Evolutionary conservation across 805 yeast species (phyloP), one percentile per base, ranked within the genome.

Genomic region (Starmerella kuoi): DNA sequence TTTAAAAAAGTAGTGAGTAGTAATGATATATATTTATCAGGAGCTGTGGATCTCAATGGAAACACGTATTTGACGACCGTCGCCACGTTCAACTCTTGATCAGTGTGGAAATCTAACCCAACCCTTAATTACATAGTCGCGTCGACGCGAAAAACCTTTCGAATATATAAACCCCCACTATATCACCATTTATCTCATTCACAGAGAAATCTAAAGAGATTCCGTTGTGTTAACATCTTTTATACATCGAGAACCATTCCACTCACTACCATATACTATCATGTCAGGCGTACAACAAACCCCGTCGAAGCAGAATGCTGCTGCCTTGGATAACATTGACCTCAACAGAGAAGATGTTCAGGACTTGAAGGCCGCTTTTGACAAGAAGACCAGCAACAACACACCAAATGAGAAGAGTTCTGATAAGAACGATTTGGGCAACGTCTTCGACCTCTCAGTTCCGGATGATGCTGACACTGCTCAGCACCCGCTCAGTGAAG

Each of bases 271-370:
- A n/a, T n/a, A 20, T 11, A 25, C 31, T 3, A 4, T 22, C 32
- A 41, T 45, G 55, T 38, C 53, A 18, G 46, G 53, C 31, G 53
- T 55, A 20, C 54, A 55, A 17, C 59, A 58, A 28, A 81, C 94
- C 17, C 84, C 84, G 46, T 74, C 81, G 30, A 77, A 77, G 61
- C 69, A 61, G 45, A 68, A 82, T 44, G 81, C 83, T 35, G 61
- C 60, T 45, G 77, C 74, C 23, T 62, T 77, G 34, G 65, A 72
- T 23, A 64, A 63, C 55, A 66, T 77, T 41, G 77, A 73, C 51
- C 59, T 77, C 38, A 43, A 42, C 40, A 38, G 38, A n/a, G 50
- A 47, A 38, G 58, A 61, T 37, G 51, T 44, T 23, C 45, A 48
- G 20, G 52, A 48, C 33, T 42, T 52, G 34, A 48, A 50, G 44